Base-by-base conservation (phyloP, 2,329 filamentous ascomycete species). In the Cladosporium sp. region DNA sequence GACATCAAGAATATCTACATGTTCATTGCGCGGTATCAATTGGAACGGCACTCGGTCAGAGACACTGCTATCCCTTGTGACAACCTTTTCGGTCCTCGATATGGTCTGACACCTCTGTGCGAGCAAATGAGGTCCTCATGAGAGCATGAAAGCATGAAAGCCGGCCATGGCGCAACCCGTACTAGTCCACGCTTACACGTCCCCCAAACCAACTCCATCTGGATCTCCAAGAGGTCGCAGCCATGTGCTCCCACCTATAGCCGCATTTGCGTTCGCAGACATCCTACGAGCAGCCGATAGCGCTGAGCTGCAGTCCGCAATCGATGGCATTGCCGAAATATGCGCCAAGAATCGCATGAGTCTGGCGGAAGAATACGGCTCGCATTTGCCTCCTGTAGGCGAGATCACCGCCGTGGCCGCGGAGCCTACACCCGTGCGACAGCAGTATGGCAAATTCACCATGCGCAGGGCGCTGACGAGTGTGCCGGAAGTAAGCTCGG, bases 251-350 rank as follows among this genome's bases (percentile, higher is more conserved):
- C 69, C 69, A 8, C 66, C 69, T 15, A 65, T 71, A 45, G 69
- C 69, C 7, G 66, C 68, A 11, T 72, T 66, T 60, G 63, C 69
- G 6, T 72, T 72, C 61, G 66, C 67, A 19, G 64, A 68, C 58
- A 70, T 72, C 37, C 60, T 72, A n/a, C 67, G 67, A n/a, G 57
- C 65, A 12, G 66, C 67, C 58, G 81, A 85, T 58, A 59, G 62
- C 37, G 79, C 82, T 12, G 83, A 86, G 64, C 83, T 86, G 49
- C 75, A 80, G 61, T 73, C 73, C 14, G 83, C 83, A 9, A 77
- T 87, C 55, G 81, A 86, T 66, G 81, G 82, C 15, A 86, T 87
- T 64, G 83, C 84, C 22, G 82, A 85, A 65, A 85, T 87, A 60
- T 84, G 82, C 64, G 84, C 84, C 3, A 77, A 82, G 60, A 86